These are phyloP conservation scores for Ensete glaucum DNA, from an alignment of 176 grass and related monocot species.

Conservation along the genomic window DNA sequence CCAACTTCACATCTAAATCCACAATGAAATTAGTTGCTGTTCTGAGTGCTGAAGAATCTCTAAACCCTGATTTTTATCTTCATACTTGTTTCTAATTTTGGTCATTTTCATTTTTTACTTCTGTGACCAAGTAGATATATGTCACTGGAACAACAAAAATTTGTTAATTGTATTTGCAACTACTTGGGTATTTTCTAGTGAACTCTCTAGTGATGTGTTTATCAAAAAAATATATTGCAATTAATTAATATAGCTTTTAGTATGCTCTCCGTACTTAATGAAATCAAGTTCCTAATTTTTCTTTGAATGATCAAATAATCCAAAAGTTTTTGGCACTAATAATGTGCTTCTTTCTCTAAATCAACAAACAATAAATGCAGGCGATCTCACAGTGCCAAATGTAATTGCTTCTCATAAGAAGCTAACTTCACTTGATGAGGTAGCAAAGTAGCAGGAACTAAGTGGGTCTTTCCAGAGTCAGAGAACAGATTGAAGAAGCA, in stretches of 20 bases:
- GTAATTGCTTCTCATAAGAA: slow-evolving; percentile 66
- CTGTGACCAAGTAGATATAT: too few species aligned
- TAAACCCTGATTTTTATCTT: too few species aligned
- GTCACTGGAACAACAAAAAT: neutral
- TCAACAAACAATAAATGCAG: slow-evolving; percentile 58
- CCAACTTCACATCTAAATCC: too few species aligned
- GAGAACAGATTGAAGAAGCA: slow-evolving; percentile 60
- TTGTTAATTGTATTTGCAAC: neutral
- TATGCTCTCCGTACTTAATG: neutral
- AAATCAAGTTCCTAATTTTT: neutral
- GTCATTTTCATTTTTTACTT: too few species aligned
- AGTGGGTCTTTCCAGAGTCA: slow-evolving; percentile 51
- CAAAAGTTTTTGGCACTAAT: too few species aligned
- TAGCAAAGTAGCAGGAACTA: slow-evolving; percentile 84
- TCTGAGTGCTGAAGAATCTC: too few species aligned
- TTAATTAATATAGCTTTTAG: too few species aligned
- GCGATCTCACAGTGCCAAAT: slow-evolving; percentile 58
- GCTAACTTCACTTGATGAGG: slow-evolving; percentile 59
- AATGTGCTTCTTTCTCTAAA: neutral
- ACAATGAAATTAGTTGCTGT: too few species aligned
- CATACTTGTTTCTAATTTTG: too few species aligned
- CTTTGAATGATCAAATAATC: too few species aligned
- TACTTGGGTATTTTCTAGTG: neutral
- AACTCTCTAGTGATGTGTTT: neutral
- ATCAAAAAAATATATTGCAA: too few species aligned